Evolutionary conservation across 225 moss, liverwort and hornwort genomes (phyloP).

Genomic region (Asterella californica): DNA sequence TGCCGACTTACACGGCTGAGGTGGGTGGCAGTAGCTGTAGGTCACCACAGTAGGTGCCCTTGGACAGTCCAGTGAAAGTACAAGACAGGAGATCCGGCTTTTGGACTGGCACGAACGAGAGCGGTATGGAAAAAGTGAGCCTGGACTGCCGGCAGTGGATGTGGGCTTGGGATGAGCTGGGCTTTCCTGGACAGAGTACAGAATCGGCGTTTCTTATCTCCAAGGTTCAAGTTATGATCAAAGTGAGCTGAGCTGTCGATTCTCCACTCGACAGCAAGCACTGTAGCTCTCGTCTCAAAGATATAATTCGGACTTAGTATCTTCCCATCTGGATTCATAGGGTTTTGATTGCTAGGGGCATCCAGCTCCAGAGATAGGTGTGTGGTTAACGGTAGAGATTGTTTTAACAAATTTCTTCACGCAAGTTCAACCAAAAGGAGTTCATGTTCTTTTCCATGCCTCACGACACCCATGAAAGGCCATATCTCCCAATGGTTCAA

Average conservation of each 20-base stretch:
- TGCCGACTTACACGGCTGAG: too few species aligned
- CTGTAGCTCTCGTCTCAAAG: background rate
- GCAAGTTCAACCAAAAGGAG: background rate
- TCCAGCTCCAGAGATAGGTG: background rate
- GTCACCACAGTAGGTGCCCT: too few species aligned
- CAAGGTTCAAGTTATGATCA: too few species aligned
- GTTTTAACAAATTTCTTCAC: background rate
- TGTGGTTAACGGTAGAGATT: background rate
- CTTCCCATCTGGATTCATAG: background rate
- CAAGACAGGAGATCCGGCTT: too few species aligned
- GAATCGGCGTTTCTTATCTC: too few species aligned
- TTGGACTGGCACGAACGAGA: too few species aligned
- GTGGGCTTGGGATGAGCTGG: background rate
- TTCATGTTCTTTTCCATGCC: background rate
- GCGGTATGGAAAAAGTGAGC: too few species aligned
- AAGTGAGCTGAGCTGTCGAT: background rate
- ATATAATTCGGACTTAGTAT: background rate
- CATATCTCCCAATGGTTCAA: background rate
- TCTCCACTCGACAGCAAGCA: too few species aligned
- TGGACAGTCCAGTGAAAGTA: too few species aligned
- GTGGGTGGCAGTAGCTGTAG: too few species aligned
- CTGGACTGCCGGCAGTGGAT: background rate
- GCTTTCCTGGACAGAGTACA: too few species aligned
- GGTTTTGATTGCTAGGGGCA: background rate
- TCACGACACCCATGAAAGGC: background rate